Evolutionary conservation across 352 stramenopile species (phyloP).

Genomic region (Halophytophthora polymorphica): DNA sequence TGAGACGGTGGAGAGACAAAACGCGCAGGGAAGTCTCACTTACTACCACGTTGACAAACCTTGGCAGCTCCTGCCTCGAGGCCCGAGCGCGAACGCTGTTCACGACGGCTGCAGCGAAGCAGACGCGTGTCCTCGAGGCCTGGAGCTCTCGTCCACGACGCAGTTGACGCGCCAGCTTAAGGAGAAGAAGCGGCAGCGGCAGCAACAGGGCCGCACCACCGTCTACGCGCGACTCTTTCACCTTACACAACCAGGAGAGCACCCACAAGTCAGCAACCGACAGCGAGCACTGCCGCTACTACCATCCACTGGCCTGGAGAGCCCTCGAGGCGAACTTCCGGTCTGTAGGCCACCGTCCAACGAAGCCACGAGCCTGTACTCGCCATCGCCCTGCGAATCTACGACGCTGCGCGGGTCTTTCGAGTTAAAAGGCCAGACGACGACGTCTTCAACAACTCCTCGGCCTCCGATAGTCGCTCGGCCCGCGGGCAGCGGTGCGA

Average conservation of each 20-base stretch:
- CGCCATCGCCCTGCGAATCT: too few species aligned
- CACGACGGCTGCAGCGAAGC: conserved; percentile 8
- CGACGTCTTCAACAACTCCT: too few species aligned
- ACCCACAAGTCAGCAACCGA: background rate
- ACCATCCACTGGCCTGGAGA: conserved; percentile 5
- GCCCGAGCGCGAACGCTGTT: conserved; percentile 3
- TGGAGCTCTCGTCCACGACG: conserved; percentile 27
- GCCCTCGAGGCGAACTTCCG: background rate
- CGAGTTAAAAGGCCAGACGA: too few species aligned
- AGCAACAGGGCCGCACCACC: conserved; percentile 16
- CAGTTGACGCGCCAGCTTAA: conserved; percentile 48
- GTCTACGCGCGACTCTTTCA: conserved; percentile 18
- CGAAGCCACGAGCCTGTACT: too few species aligned
- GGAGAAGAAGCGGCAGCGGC: conserved; percentile 43
- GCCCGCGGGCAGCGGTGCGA: too few species aligned
- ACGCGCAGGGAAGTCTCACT: conserved; percentile 16
- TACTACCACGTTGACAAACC: conserved; percentile 49
- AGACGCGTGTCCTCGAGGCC: conserved; percentile 14
- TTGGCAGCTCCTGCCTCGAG: conserved; percentile 35
- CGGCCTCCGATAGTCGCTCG: too few species aligned
- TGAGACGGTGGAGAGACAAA: conserved; percentile 26
- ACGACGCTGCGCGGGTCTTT: too few species aligned
- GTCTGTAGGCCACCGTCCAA: too few species aligned
- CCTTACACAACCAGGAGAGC: background rate
- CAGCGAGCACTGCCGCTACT: background rate